Percentiles rank a stretch among this genome's conserved stretches.
Conservation (phyloP, 2,329 filamentous ascomycete species). For the Penicillium capsulatum region DNA sequence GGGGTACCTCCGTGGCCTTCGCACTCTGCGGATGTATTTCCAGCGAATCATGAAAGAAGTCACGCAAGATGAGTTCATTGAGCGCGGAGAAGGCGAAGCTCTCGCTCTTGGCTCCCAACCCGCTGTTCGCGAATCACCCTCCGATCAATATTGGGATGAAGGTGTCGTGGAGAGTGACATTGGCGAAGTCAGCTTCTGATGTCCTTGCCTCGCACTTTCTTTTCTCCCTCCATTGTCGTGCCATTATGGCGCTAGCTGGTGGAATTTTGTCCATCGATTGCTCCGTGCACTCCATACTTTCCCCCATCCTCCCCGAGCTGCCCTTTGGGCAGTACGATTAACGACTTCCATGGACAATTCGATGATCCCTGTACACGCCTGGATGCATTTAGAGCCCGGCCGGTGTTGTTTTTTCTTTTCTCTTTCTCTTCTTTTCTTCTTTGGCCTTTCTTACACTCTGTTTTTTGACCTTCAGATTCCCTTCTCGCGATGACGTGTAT, state of each 20-base stretch:
- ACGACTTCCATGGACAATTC: constrained; percentile 20
- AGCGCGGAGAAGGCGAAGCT: constrained; percentile 43
- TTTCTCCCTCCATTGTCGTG: constrained; percentile 5
- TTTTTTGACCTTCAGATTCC: too few relatives aligned
- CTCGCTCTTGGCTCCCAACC: constrained; percentile 35
- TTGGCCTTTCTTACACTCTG: too few relatives aligned
- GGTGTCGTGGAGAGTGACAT: constrained; percentile 42
- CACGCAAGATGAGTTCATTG: constrained; percentile 43
- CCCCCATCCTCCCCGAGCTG: constrained; percentile 5
- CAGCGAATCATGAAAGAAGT: constrained; percentile 80
- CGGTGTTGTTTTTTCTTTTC: constrained; percentile 8
- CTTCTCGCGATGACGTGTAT: constrained; percentile 21
- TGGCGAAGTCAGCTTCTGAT: constrained; percentile 43
- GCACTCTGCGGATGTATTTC: constrained; percentile 77
- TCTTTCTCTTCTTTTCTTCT: too few relatives aligned
- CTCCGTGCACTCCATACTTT: background rate
- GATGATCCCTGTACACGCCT: constrained; percentile 18
- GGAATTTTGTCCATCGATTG: constrained; percentile 5
- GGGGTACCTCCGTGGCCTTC: constrained; percentile 81
- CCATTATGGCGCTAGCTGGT: constrained; percentile 14
- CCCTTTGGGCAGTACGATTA: constrained; percentile 12
- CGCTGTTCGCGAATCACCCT: constrained; percentile 27
- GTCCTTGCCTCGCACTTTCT: constrained; percentile 1
- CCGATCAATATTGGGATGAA: constrained; percentile 40
- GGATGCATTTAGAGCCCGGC: constrained; percentile 21